These are phyloP conservation scores for Cryoendolithus antarcticus DNA, from an alignment of 2,329 filamentous ascomycete species.

Conservation along the genomic window DNA sequence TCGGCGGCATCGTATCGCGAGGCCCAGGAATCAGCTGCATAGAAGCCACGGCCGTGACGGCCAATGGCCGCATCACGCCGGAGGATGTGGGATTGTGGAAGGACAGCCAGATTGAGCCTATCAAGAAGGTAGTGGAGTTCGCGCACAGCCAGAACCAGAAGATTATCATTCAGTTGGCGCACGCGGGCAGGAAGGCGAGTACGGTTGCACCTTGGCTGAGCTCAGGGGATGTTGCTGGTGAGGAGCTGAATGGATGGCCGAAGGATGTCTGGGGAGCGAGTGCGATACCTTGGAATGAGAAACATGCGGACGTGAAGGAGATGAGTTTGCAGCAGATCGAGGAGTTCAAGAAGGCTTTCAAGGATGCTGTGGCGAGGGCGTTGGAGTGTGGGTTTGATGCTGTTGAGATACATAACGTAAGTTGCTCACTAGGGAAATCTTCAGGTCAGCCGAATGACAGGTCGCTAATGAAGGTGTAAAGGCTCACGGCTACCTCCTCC, in stretches of 20 bases:
- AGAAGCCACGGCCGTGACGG: slow-evolving; percentile 63
- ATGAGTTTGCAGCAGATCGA: slow-evolving; percentile 59
- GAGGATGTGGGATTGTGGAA: slow-evolving; percentile 71
- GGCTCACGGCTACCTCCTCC: slow-evolving; percentile 33
- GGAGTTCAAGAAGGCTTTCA: slow-evolving; percentile 50
- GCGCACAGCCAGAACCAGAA: slow-evolving; percentile 65
- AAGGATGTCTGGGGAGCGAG: slow-evolving; percentile 42
- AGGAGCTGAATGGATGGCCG: slow-evolving; percentile 40
- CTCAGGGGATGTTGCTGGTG: slow-evolving; percentile 38
- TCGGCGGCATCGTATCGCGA: slow-evolving; percentile 56
- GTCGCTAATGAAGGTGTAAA: too few species aligned
- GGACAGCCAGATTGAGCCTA: slow-evolving; percentile 63
- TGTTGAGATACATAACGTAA: slow-evolving; percentile 60
- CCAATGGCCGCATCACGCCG: slow-evolving; percentile 71
- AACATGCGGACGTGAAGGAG: slow-evolving; percentile 51
- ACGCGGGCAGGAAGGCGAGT: slow-evolving; percentile 56
- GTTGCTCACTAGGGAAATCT: slow-evolving; percentile 24
- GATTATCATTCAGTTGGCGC: slow-evolving; percentile 66
- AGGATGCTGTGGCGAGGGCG: slow-evolving; percentile 43
- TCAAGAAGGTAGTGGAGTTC: slow-evolving; percentile 62
- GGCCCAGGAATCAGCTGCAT: slow-evolving; percentile 63
- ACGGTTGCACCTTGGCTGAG: slow-evolving; percentile 51
- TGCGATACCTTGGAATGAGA: slow-evolving; percentile 49
- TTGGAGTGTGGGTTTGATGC: slow-evolving; percentile 57
- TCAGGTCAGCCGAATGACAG: too few species aligned